Base-by-base conservation (phyloP, 371 early-diverging fungal species). In the Mortierella sp. region DNA sequence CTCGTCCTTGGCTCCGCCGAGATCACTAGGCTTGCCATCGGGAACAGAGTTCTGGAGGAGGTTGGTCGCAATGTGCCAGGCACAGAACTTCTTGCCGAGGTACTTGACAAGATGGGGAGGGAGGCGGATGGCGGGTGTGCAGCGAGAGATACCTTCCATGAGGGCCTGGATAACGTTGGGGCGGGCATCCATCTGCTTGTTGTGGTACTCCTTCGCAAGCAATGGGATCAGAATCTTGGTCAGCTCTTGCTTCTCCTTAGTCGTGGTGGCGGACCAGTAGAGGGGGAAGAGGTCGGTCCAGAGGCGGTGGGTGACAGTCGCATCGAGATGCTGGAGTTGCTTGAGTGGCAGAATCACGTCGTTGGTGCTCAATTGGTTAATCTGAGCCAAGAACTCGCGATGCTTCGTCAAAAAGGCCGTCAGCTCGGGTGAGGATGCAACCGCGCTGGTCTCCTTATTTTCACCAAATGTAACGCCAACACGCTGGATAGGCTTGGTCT, bases 131-230 rank as follows among this genome's bases (percentile, higher is more conserved):
- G 91, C 70, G 0, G 97, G 96, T 0, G 88, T 75, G 60, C 96
- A 97, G 35, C 90, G 89, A n/a, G 93, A 92, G 54, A 98, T 92
- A 55, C 97, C 97, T 0, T 98, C 96, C 24, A 99, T 84, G 0
- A 99, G 83, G 0, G 97, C 95, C 83, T 97, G 97, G 18, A 99
- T 93, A 2, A 99, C 98, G 85, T 99, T 99, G 18, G 99, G 98
- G 12, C 97, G 91, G 29, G 89, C 76, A 21, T 93, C 92, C 12
- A 91, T 88, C 88, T 98, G 98, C 78, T 93, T 93, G 70, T 88
- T 87, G 83, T 99, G 99, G 79, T 97, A 99, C 32, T 97, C 97
- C 81, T 96, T 97, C 6, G 98, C 95, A 21, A 99, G 90, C 32
- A 99, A 88, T 0, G 94, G 89, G 43, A 97, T 95, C 24, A 98